Conservation (phyloP, 2,329 filamentous ascomycete genomes). For the Trichothecium sympodiale region DNA sequence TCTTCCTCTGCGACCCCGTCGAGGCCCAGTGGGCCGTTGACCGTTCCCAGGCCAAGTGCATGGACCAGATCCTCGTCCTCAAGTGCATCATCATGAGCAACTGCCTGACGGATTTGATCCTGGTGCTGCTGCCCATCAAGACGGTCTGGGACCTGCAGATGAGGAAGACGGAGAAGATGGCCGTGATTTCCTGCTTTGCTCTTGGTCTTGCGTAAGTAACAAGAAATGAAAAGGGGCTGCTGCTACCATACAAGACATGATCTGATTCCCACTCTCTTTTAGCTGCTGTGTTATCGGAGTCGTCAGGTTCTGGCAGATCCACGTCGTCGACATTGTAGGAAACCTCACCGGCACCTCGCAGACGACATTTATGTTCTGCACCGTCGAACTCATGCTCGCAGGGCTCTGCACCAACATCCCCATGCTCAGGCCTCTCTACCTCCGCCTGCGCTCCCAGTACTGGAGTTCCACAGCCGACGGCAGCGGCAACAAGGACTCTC, state of each 20-base stretch:
- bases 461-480: too few relatives aligned
- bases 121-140: conserved; percentile 22
- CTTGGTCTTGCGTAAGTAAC: conserved; percentile 11
- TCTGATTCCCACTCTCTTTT: not conserved
- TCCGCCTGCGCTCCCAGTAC: too few relatives aligned
- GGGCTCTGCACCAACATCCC: conserved; percentile 8
- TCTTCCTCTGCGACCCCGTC: conserved; percentile 12
- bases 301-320: conserved; percentile 7
- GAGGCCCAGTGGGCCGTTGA: conserved; percentile 11
- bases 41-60: too few relatives aligned
- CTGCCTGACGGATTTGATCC: conserved; percentile 22
- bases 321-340: conserved; percentile 5
- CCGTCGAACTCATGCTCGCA: conserved; percentile 7
- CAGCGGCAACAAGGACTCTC: too few relatives aligned
- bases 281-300: conserved; percentile 4
- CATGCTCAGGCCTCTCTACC: conserved; percentile 8
- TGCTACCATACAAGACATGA: not conserved
- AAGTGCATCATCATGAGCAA: conserved; percentile 16
- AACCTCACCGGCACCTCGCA: conserved; percentile 8
- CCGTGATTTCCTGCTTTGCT: conserved; percentile 11
- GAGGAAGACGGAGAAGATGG: conserved; percentile 13
- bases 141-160: conserved; percentile 22
- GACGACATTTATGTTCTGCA: conserved; percentile 7
- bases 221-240: not conserved
- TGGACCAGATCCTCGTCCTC: conserved; percentile 7